Base-by-base conservation (phyloP, 257 asterid genomes). In the Verbascum thapsus region DNA sequence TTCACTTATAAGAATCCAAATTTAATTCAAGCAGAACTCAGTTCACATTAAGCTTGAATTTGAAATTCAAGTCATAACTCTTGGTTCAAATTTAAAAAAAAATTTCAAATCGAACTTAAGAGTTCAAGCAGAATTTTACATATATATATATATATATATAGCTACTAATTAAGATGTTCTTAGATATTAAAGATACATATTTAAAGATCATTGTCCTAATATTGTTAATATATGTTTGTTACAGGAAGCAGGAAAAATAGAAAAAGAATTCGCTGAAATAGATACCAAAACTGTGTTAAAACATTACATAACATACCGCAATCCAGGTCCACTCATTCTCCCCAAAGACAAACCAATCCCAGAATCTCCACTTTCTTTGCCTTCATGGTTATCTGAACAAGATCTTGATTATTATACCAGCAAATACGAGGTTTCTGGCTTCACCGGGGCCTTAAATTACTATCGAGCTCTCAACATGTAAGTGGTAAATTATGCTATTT, bases 391-490 rank as follows among this genome's bases (percentile, higher is more conserved):
- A 51, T 63, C 85, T 0, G 75, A 78, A 12, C 66, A 78, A 59
- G 90, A 85, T 34, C 0, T 88, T 6, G 81, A 81, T 58, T 83
- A 81, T 77, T 85, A 81, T 53, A 61, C 79, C 1, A 38, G 52
- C 69, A 83, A 83, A 26, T 88, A 67, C 49, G 76, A 81, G 26
- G 80, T 66, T 45, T 68, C 80, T 5, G 95, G 96, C 56, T 85
- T 85, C 78, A 76, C 85, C 0, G 92, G 95, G 39, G 63, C 81
- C n/a, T 26, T 88, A 11, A 88, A 85, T 47, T 88, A 76, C 72
- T 88, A 85, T 49, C 71, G 95, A 23, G 86, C 92, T 41, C 71
- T 83, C 47, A 76, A 83, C 73, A 51, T 63, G 96, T 85, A 68
- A 85, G 78, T 5, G 32, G 2, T 26, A 26, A 2, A 26, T 26